phyloP scores from a whole-genome alignment of 768 basidiomycete genomes.

The Kondoa malvinella region DNA sequence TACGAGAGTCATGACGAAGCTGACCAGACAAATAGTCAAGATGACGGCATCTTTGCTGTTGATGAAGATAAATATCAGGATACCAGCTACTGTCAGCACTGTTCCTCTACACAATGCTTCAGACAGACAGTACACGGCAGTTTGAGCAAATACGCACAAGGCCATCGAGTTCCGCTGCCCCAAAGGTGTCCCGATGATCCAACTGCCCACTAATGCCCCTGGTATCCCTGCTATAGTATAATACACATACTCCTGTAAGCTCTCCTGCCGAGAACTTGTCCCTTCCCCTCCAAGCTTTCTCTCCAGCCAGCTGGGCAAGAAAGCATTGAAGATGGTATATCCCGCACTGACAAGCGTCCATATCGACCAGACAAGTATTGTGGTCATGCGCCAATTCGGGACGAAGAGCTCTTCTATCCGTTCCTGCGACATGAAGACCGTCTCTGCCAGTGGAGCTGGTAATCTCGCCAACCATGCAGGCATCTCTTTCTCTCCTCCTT shows the following conservation, averaged over 20 bases:
- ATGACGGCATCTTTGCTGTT: slow-evolving; percentile 45
- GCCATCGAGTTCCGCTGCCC: slow-evolving; percentile 55
- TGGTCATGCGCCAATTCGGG: slow-evolving; percentile 60
- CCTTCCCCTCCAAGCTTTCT: slow-evolving; percentile 33
- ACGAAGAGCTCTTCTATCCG: slow-evolving; percentile 52
- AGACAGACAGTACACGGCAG: background rate
- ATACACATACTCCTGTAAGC: slow-evolving; percentile 68
- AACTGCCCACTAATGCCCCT: slow-evolving; percentile 57
- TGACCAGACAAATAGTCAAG: slow-evolving; percentile 36
- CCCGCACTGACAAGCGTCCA: slow-evolving; percentile 46
- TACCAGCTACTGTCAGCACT: slow-evolving; percentile 56
- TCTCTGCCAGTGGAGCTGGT: background rate
- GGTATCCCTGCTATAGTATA: slow-evolving; percentile 55
- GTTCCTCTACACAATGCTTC: slow-evolving; percentile 34
- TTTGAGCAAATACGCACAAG: slow-evolving; percentile 30
- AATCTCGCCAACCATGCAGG: slow-evolving; percentile 9
- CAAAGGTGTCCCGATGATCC: slow-evolving; percentile 49
- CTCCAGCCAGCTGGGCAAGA: slow-evolving; percentile 69
- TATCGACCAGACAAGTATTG: slow-evolving; percentile 56
- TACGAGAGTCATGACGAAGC: slow-evolving; percentile 25
- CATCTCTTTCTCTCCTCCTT: background rate
- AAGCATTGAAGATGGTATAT: slow-evolving; percentile 82
- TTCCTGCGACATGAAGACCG: slow-evolving; percentile 48
- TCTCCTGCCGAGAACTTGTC: slow-evolving; percentile 38
- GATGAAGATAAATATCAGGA: slow-evolving; percentile 50